A percentile compares a stretch with the other conserved stretches of the same genome.
Conservation (phyloP, 495 filamentous ascomycete species). For the Penicillium pancosmium region DNA sequence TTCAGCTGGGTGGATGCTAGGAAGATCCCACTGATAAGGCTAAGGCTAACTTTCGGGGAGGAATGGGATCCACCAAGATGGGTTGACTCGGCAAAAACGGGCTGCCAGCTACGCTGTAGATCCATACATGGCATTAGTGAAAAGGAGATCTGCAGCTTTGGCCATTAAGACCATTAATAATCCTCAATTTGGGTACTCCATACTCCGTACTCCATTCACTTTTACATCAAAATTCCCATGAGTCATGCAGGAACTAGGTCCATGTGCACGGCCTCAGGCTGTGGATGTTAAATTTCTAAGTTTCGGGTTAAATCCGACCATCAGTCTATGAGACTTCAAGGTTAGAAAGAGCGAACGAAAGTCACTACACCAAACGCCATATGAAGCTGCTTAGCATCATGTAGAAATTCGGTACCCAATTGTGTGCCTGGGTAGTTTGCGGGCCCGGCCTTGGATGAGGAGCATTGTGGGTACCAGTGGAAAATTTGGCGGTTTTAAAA, state of each 20-base stretch:
- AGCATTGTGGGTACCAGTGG: slow-evolving; percentile 1
- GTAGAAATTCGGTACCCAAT: neutral
- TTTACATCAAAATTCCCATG: neutral
- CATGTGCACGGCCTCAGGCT: neutral
- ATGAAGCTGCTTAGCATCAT: neutral
- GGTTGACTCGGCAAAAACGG: slow-evolving; percentile 5
- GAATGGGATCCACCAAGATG: neutral
- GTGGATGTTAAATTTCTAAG: neutral
- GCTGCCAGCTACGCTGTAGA: neutral
- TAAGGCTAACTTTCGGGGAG: neutral
- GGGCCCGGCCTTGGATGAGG: slow-evolving; percentile 1
- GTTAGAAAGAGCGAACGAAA: neutral
- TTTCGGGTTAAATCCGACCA: neutral
- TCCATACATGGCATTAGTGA: neutral
- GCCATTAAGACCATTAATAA: neutral
- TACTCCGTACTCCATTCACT: neutral
- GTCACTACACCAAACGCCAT: neutral
- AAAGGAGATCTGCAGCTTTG: neutral
- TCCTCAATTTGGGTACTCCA: neutral
- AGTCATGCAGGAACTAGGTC: neutral
- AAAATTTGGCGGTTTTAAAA: slow-evolving; percentile 6
- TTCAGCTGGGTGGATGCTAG: neutral
- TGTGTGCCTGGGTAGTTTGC: neutral
- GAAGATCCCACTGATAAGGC: neutral
- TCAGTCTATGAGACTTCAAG: neutral